These are phyloP conservation scores for Saprolegnia parasitica DNA, from an alignment of 352 stramenopile species.

Conservation along the genomic window DNA sequence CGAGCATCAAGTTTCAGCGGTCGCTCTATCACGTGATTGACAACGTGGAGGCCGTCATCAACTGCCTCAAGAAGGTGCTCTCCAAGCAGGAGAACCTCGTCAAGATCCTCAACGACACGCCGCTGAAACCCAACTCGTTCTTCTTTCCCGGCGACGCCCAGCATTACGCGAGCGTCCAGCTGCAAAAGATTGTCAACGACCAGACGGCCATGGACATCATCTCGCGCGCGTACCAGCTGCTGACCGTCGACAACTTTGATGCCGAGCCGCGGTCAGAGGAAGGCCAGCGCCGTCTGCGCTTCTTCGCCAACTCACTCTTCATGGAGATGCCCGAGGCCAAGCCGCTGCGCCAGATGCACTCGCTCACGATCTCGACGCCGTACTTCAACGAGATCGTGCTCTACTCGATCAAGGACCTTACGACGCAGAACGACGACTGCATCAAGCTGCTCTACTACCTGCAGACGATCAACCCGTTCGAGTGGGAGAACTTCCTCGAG, in stretches of 20 bases:
- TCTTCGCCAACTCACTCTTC: constrained; percentile 86
- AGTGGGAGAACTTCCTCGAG: constrained; percentile 83
- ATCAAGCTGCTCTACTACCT: constrained; percentile 97
- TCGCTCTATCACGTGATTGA: constrained; percentile 82
- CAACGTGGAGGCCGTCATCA: constrained; percentile 70
- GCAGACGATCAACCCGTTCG: constrained; percentile 82
- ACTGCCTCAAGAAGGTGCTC: constrained; percentile 80
- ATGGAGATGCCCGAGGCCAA: constrained; percentile 88
- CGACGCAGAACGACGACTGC: constrained; percentile 81
- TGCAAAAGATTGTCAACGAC: constrained; percentile 75
- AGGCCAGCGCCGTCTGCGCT: constrained; percentile 74
- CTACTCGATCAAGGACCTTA: constrained; percentile 87
- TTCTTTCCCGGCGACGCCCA: constrained; percentile 83
- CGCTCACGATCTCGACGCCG: constrained; percentile 75
- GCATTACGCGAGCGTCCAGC: constrained; percentile 73
- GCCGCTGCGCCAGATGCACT: constrained; percentile 80
- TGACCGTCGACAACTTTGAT: constrained; percentile 87
- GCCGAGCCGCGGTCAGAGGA: constrained; percentile 82
- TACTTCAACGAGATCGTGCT: constrained; percentile 89
- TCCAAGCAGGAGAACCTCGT: constrained; percentile 81
- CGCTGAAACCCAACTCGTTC: constrained; percentile 82
- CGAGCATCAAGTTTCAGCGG: constrained; percentile 85
- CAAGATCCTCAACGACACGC: constrained; percentile 80
- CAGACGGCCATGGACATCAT: constrained; percentile 81
- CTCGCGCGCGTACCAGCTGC: constrained; percentile 75